These are phyloP conservation scores for Aspergillus homomorphus DNA, from an alignment of 495 filamentous ascomycete genomes.

Conservation along the genomic window DNA sequence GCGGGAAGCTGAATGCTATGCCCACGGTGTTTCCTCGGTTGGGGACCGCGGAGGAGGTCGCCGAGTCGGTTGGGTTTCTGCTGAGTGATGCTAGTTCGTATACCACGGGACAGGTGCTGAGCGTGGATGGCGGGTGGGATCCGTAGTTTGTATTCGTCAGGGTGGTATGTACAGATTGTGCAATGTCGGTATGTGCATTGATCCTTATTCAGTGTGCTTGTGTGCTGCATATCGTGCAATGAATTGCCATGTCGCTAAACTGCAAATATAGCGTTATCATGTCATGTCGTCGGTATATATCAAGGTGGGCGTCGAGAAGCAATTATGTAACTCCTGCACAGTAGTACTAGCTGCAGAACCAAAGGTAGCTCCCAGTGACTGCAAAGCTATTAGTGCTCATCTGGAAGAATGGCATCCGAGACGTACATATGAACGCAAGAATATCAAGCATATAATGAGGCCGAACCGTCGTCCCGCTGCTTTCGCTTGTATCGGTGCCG, in stretches of 20 bases:
- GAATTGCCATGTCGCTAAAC: not conserved
- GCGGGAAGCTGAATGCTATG: slow-evolving; percentile 26
- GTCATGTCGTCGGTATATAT: too few relatives aligned
- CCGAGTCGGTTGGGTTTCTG: slow-evolving; percentile 52
- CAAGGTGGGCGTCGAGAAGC: too few relatives aligned
- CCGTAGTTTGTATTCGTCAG: slow-evolving; percentile 9
- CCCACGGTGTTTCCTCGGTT: slow-evolving; percentile 42
- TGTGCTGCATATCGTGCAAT: too few relatives aligned
- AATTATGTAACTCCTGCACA: not conserved
- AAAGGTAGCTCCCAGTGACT: slow-evolving; percentile 11
- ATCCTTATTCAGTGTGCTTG: too few relatives aligned
- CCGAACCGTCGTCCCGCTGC: not conserved
- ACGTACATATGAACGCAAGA: slow-evolving; percentile 22
- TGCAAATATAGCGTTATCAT: not conserved
- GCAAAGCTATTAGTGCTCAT: slow-evolving; percentile 7
- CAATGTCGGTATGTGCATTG: too few relatives aligned
- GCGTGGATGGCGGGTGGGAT: slow-evolving; percentile 43
- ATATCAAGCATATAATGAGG: slow-evolving; percentile 7
- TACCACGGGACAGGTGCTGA: slow-evolving; percentile 47
- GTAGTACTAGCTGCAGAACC: not conserved
- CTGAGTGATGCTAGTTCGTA: slow-evolving; percentile 55
- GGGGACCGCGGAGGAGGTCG: slow-evolving; percentile 50
- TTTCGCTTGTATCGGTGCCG: slow-evolving; percentile 1
- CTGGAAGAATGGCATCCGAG: slow-evolving; percentile 8
- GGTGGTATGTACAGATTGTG: not conserved